phyloP scores from a whole-genome alignment of 805 yeast genomes.

The Candida peoriensis region DNA sequence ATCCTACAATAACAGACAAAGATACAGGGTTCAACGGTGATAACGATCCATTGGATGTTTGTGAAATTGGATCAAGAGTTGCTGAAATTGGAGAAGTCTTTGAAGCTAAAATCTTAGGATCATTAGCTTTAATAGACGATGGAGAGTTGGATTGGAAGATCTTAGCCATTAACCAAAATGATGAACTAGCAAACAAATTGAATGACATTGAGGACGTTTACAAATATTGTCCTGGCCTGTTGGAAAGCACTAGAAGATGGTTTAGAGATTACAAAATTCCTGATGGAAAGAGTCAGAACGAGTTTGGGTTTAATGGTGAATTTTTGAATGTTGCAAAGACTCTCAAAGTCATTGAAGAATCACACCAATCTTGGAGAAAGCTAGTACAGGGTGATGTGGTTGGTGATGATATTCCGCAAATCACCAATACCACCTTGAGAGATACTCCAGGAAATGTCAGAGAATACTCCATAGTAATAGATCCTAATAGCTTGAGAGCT shows the following conservation, averaged over 20 bases:
- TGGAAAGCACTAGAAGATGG: conserved; percentile 70
- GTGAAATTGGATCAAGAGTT: conserved; percentile 61
- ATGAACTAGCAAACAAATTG: conserved; percentile 57
- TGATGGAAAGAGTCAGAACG: conserved; percentile 71
- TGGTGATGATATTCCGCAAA: conserved; percentile 28
- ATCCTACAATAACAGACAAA: conserved; percentile 58
- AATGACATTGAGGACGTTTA: conserved; percentile 67
- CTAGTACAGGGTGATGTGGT: conserved; percentile 41
- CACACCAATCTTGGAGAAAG: conserved; percentile 63
- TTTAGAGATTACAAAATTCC: conserved; percentile 81
- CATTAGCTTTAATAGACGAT: conserved; percentile 78
- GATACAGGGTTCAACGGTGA: conserved; percentile 58
- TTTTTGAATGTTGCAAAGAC: conserved; percentile 57
- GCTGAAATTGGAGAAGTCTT: conserved; percentile 59
- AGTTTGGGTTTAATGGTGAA: conserved; percentile 70
- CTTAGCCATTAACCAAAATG: conserved; percentile 62
- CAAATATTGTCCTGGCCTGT: conserved; percentile 60
- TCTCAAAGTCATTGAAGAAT: conserved; percentile 53
- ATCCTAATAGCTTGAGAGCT: too few relatives aligned
- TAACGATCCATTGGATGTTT: conserved; percentile 91
- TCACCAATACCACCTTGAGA: conserved; percentile 53
- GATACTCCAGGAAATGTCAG: conserved; percentile 38
- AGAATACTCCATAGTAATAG: conserved; percentile 19
- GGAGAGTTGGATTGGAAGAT: conserved; percentile 98
- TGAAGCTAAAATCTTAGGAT: conserved; percentile 67